Evolutionary conservation across 768 basidiomycete species (phyloP).

Genomic region (Mycena leptocephala): DNA sequence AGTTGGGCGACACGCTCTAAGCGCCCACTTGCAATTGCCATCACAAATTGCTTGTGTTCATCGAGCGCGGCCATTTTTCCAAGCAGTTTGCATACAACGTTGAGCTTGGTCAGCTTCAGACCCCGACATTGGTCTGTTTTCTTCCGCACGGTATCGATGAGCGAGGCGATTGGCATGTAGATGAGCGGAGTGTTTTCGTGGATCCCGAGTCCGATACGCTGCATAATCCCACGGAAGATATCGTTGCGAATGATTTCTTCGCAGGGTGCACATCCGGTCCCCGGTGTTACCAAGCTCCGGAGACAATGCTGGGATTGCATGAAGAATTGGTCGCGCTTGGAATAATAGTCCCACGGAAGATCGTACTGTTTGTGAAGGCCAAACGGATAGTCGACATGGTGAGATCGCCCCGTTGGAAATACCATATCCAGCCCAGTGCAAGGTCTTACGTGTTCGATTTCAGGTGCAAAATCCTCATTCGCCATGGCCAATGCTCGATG

Average conservation of each 20-base stretch:
- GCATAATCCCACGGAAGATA: constrained; percentile 29
- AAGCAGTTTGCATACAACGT: constrained; percentile 23
- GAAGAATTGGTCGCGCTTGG: not conserved
- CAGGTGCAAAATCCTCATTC: not conserved
- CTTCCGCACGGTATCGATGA: constrained; percentile 22
- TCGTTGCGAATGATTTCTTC: not conserved
- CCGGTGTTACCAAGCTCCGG: not conserved
- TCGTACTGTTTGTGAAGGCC: not conserved
- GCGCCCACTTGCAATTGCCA: constrained; percentile 42
- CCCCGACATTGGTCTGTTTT: constrained; percentile 21
- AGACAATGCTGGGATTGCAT: not conserved
- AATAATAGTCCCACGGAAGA: constrained; percentile 11
- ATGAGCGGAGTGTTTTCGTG: constrained; percentile 27
- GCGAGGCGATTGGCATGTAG: constrained; percentile 29
- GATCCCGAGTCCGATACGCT: constrained; percentile 34
- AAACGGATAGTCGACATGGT: constrained; percentile 11
- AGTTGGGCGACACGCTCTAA: constrained; percentile 34
- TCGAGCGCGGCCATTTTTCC: constrained; percentile 21
- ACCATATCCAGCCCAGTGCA: not conserved
- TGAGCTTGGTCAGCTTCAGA: constrained; percentile 30
- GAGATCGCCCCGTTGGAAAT: not conserved
- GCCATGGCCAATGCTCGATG: not conserved
- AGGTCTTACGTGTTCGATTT: not conserved
- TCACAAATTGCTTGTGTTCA: constrained; percentile 39
- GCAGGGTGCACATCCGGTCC: not conserved